Conservation (phyloP, 352 stramenopile genomes). For the Blastocystis sp. region DNA sequence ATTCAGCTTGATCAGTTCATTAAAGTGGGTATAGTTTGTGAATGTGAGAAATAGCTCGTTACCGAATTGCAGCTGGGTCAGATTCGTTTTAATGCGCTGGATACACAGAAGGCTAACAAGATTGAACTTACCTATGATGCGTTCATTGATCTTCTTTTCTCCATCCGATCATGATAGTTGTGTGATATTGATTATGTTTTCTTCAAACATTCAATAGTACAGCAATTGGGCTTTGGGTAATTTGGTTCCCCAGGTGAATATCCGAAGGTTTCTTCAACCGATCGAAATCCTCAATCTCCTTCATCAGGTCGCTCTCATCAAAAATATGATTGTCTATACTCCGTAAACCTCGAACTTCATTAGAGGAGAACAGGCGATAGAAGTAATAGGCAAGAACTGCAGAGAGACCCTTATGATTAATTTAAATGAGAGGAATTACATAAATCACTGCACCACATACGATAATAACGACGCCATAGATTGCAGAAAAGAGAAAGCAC, state of each 20-base stretch:
- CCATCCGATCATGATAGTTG: slow-evolving; percentile 37
- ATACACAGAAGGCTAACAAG: slow-evolving; percentile 52
- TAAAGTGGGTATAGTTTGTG: background rate
- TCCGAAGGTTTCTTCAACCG: slow-evolving; percentile 7
- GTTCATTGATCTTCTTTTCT: slow-evolving; percentile 44
- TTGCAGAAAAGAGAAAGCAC: background rate
- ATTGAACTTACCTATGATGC: slow-evolving; percentile 48
- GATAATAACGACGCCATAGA: slow-evolving; percentile 10
- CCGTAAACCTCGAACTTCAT: background rate
- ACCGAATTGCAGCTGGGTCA: slow-evolving; percentile 35
- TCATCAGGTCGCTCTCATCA: slow-evolving; percentile 2
- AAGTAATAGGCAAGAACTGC: slow-evolving; percentile 28
- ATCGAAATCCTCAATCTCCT: slow-evolving; percentile 13
- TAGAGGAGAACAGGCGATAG: slow-evolving; percentile 19
- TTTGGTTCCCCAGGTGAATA: background rate
- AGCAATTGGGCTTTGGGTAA: background rate
- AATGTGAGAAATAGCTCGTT: background rate
- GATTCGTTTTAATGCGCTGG: slow-evolving; percentile 38
- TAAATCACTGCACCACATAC: background rate
- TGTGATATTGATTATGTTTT: background rate
- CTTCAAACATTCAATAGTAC: slow-evolving; percentile 4
- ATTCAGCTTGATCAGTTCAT: slow-evolving; percentile 56
- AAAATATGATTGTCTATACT: background rate
- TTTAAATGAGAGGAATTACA: background rate
- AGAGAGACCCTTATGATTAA: background rate